Conservation (phyloP, 2,329 filamentous ascomycete genomes). For the Cercospora sp. region DNA sequence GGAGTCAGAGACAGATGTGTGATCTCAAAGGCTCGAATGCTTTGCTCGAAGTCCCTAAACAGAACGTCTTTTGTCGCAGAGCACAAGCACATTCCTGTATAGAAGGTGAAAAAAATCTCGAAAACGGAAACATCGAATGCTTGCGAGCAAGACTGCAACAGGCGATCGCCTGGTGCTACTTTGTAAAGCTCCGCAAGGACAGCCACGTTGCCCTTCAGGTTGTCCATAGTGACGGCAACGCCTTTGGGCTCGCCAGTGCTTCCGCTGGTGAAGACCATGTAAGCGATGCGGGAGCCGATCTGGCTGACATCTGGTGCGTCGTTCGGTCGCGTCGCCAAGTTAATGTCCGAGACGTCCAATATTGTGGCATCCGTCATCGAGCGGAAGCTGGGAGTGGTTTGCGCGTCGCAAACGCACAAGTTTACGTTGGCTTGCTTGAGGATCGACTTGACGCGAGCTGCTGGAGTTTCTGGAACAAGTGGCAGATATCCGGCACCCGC, state of each 20-base stretch:
- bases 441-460: constrained; percentile 61
- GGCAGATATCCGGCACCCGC: constrained; percentile 78
- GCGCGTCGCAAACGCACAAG: constrained; percentile 47
- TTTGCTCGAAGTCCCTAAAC: constrained; percentile 68
- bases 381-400: constrained; percentile 20
- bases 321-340: constrained; percentile 42
- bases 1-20: constrained; percentile 86
- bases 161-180: constrained; percentile 51
- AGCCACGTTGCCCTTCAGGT: constrained; percentile 73
- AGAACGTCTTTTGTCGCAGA: constrained; percentile 71
- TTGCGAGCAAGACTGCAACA: constrained; percentile 81
- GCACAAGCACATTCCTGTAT: constrained; percentile 74
- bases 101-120: constrained; percentile 86
- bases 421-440: constrained; percentile 59
- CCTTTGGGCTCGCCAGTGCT: constrained; percentile 80
- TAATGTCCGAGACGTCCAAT: constrained; percentile 37
- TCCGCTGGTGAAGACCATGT: constrained; percentile 81
- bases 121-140: constrained; percentile 87
- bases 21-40: constrained; percentile 63
- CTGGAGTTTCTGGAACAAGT: constrained; percentile 69
- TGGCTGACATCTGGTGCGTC: constrained; percentile 32
- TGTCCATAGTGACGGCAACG: constrained; percentile 73
- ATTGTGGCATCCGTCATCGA: constrained; percentile 14
- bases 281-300: constrained; percentile 58
- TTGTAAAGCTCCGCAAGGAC: constrained; percentile 68